Conservation (phyloP, 306 rosid genomes). For the Carpinus viminea region DNA sequence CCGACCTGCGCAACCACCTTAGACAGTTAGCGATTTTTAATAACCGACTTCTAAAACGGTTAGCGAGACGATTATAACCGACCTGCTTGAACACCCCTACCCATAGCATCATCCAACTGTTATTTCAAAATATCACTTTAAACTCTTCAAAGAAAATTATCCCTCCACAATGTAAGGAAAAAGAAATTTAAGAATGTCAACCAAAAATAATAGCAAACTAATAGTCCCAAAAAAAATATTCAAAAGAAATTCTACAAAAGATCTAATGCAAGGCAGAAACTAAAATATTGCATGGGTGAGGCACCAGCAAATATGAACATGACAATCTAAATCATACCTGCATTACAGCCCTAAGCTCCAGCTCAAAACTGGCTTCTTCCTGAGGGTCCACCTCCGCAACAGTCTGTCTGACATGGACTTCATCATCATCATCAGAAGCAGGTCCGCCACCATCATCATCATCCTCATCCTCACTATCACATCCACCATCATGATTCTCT, state of each 20-base stretch:
- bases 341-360: conserved; percentile 89
- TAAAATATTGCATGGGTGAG: conserved; percentile 6
- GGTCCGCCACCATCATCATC: conserved; percentile 80
- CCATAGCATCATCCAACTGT: background rate
- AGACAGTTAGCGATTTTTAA: too few relatives aligned
- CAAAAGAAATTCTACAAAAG: conserved; percentile 4
- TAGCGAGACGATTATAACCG: too few relatives aligned
- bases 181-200: background rate
- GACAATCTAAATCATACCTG: conserved; percentile 60
- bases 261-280: background rate
- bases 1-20: too few relatives aligned
- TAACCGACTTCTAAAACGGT: too few relatives aligned
- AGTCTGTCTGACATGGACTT: conserved; percentile 91
- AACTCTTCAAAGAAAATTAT: background rate
- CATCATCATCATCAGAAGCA: conserved; percentile 94
- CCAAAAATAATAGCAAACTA: background rate
- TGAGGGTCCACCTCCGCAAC: conserved; percentile 81
- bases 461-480: conserved; percentile 81
- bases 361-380: conserved; percentile 90
- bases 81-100: too few relatives aligned
- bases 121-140: background rate
- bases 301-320: conserved; percentile 15
- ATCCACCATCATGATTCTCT: conserved; percentile 77
- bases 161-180: background rate
- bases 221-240: conserved; percentile 6